Base-by-base conservation (phyloP, 2,329 filamentous ascomycete species). In the Claviceps monticola region DNA sequence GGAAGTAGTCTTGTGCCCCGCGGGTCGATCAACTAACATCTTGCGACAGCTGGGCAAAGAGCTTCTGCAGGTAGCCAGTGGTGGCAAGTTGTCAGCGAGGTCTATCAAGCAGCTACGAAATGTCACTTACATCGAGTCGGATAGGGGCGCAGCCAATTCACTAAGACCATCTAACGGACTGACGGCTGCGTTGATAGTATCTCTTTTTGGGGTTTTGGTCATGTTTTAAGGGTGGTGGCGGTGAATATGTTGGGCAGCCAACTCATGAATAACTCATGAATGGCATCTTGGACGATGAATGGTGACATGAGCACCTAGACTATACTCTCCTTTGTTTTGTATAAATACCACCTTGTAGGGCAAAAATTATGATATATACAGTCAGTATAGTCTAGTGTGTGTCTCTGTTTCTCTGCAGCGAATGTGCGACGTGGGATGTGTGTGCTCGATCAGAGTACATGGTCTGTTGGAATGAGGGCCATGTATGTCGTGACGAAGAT, bases 1-100 rank as follows among this genome's bases (percentile, higher is more conserved):
- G 73, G 80, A 90, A 64, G 75, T 93, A 14, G 75, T 85, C 9
- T 87, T 93, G 64, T 93, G 88, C 64, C 88, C 88, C 1, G 62
- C 61, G 13, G 78, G 79, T 9, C 65, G 78, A 49, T 80, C 76
- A 55, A 82, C 79, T 39, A 73, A 80, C 59, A 82, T 82, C 54
- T 62, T 82, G 37, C 66, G 65, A 34, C 73, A 74, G 5, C 71
- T 80, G 58, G 70, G 72, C 16, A 60, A 68, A 13, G 70, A 80
- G 61, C 62, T 81, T 58, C 66, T 68, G 23, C 64, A 70, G 54
- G 62, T 81, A 19, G 75, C 71, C 19, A 66, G 64, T 11, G 64
- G 66, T 1, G 71, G 73, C 1, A 60, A 59, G 19, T 60, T 76
- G 36, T 66, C 66, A 9, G 58, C 59, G 36, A 50, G 56, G 48